These are phyloP conservation scores for Clarireedia paspali DNA, from an alignment of 2,329 filamentous ascomycete genomes.

Conservation along the genomic window DNA sequence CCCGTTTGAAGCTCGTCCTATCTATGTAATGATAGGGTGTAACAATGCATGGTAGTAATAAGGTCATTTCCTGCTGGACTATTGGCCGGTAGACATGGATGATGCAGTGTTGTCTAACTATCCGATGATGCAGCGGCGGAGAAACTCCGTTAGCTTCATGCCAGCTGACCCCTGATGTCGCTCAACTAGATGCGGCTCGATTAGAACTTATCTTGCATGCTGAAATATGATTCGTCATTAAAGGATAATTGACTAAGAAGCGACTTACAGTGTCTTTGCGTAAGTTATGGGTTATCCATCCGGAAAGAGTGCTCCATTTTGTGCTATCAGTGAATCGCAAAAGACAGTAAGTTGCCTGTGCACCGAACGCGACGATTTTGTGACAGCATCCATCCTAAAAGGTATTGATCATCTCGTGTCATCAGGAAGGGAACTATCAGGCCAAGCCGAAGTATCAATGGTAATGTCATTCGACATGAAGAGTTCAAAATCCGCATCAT, in stretches of 20 bases:
- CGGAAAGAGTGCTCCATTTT: background rate
- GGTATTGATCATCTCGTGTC: no score
- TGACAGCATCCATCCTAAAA: no score
- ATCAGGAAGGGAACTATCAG: background rate
- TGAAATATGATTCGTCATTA: no score
- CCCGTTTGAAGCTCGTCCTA: background rate
- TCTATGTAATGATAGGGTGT: background rate
- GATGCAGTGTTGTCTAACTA: background rate
- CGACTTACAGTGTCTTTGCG: background rate
- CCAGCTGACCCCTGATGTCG: no score
- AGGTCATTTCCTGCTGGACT: background rate
- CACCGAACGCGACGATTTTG: no score
- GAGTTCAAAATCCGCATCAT: conserved; percentile 10
- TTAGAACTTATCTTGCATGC: no score
- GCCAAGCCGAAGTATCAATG: conserved; percentile 4
- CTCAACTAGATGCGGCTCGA: no score
- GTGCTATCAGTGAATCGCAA: background rate
- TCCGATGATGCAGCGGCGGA: conserved; percentile 4
- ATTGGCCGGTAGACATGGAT: no score
- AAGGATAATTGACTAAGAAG: background rate
- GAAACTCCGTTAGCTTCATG: background rate
- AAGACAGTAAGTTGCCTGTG: background rate
- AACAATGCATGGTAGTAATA: background rate
- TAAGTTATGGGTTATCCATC: no score
- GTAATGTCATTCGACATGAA: conserved; percentile 7